These are phyloP conservation scores for Pleurotus platypus DNA, from an alignment of 768 basidiomycete species.

Conservation along the genomic window DNA sequence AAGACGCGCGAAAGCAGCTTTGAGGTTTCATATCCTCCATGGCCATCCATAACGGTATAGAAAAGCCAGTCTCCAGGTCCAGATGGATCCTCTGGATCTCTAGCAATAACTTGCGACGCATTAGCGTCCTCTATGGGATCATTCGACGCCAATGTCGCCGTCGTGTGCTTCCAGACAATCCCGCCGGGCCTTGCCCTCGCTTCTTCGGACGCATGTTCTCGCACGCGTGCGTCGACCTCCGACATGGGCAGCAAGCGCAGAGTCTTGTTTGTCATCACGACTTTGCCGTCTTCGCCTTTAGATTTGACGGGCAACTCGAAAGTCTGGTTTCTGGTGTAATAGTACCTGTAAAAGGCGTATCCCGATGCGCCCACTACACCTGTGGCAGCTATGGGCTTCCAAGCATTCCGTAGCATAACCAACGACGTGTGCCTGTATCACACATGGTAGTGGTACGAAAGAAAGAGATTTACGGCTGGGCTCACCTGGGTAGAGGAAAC, in stretches of 20 bases:
- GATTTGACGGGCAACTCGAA: conserved; percentile 60
- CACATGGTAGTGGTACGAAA: too few species aligned
- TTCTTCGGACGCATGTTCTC: conserved; percentile 45
- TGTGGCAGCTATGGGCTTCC: conserved; percentile 64
- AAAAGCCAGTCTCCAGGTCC: conserved; percentile 73
- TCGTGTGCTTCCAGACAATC: conserved; percentile 71
- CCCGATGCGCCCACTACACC: conserved; percentile 49
- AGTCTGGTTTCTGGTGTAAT: conserved; percentile 36
- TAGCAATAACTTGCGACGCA: conserved; percentile 62
- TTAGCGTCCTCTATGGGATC: conserved; percentile 90
- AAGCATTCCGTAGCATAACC: conserved; percentile 60
- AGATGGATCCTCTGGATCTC: conserved; percentile 56
- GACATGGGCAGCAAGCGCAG: conserved; percentile 55
- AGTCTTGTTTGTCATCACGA: conserved; percentile 47
- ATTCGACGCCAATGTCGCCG: conserved; percentile 80
- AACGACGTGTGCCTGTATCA: not conserved
- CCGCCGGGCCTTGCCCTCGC: conserved; percentile 48
- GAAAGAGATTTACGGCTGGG: too few species aligned
- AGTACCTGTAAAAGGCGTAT: conserved; percentile 54
- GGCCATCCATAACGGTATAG: conserved; percentile 90
- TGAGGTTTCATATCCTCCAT: conserved; percentile 82
- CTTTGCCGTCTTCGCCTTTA: conserved; percentile 56
- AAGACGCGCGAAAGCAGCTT: conserved; percentile 78
- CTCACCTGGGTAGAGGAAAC: too few species aligned
- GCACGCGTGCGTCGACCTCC: conserved; percentile 54